These are phyloP conservation scores for Termitomyces sp. DNA, from an alignment of 768 basidiomycete species.

Conservation along the genomic window DNA sequence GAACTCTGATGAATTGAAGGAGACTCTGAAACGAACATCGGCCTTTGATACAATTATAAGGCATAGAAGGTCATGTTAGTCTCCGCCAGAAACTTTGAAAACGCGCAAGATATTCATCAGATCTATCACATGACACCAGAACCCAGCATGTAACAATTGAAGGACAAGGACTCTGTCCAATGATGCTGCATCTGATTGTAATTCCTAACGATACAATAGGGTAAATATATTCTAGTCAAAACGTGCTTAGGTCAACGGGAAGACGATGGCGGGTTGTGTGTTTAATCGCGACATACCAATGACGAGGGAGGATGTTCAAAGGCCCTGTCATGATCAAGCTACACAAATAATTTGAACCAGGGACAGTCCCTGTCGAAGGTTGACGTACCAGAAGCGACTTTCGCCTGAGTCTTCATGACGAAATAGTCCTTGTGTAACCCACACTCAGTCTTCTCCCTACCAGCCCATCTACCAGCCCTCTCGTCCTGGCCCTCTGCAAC, in stretches of 20 bases:
- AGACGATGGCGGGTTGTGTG: neutral
- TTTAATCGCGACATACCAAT: constrained; percentile 4
- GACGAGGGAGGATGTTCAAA: neutral
- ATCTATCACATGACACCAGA: constrained; percentile 16
- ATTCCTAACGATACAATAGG: constrained; percentile 7
- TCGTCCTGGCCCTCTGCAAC: constrained; percentile 74
- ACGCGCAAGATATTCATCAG: constrained; percentile 4
- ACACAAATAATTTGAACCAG: neutral
- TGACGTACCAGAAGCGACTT: constrained; percentile 21
- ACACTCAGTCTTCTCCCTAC: constrained; percentile 90
- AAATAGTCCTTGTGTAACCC: constrained; percentile 93
- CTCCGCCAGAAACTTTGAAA: constrained; percentile 14
- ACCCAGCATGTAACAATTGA: neutral
- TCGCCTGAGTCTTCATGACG: constrained; percentile 58
- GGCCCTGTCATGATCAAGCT: neutral
- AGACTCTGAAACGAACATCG: constrained; percentile 10
- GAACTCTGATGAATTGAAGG: constrained; percentile 1
- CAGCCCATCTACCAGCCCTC: constrained; percentile 90
- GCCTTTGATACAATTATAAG: constrained; percentile 13
- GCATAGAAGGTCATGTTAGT: constrained; percentile 10
- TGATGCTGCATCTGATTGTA: neutral
- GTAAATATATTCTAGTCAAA: constrained; percentile 3
- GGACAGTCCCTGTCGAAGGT: neutral
- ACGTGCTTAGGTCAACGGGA: neutral
- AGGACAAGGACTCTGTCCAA: too few relatives aligned